Evolutionary conservation across 208 protist species (phyloP), one percentile per base, ranked within the genome.

Genomic region (Trypanosoma rangeli): DNA sequence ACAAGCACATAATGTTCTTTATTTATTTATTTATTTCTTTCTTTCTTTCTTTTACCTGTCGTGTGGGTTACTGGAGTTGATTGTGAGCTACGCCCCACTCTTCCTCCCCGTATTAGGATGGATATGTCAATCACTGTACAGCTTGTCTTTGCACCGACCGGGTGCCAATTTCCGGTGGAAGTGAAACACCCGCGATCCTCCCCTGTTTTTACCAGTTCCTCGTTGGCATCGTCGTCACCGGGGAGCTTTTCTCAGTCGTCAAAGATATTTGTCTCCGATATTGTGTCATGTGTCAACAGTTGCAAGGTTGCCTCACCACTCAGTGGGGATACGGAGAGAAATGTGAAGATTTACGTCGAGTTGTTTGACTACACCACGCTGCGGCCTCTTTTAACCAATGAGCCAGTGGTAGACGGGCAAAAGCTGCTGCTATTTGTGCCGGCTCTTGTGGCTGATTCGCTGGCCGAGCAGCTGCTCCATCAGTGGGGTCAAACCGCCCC

Each of bases 191-290:
- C 52, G 26, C 55, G 50, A 39, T 53, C 64, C 3, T 26, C 64
- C 12, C 31, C 55, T 42, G 56, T 58, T 12, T 65, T 59, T 24
- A 44, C 62, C 18, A 65, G 64, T 37, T 65, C 49, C 18, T 64
- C 64, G 5, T 8, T 68, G 31, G 39, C 44, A 18, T 64, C 46
- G 24, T 64, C 56, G 5, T 73, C 59, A 3, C 59, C 57, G 50
- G 10, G 22, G 39, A 61, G 29, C 29, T 24, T 35, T 33, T 7
- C 10, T 0, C 12, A 59, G 1, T 46, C 59, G 16, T 39, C 59
- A 49, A 76, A 70, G 28, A 49, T 70, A 22, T 76, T 76, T 59
- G 49, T 76, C 22, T 76, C 64, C 16, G 63, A 76, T 59, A 48
- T 76, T 33, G 20, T 76, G 48, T 52, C 49, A 20, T 55, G 37